Conservation (phyloP, 352 stramenopile genomes). For the Aphanomyces cochlioides region DNA sequence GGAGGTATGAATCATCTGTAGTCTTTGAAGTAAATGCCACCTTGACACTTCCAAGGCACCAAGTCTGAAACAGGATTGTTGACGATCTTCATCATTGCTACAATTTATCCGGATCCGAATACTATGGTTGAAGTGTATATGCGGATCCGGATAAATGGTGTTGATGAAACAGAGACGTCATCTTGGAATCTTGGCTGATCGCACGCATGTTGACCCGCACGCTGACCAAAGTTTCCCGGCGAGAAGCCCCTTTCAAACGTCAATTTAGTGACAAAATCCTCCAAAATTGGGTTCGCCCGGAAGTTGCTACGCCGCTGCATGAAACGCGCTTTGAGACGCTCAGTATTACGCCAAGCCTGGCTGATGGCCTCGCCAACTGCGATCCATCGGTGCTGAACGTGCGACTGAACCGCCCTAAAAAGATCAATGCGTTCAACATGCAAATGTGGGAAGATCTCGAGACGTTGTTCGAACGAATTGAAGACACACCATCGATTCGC, state of each 20-base stretch:
- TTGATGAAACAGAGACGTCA: conserved; percentile 8
- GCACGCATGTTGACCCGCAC: not conserved
- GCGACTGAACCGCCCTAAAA: conserved; percentile 75
- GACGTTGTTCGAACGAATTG: conserved; percentile 60
- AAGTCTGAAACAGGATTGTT: too few species aligned
- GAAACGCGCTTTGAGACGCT: conserved; percentile 23
- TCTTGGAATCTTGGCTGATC: not conserved
- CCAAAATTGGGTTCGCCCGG: not conserved
- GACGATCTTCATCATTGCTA: too few species aligned
- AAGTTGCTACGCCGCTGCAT: conserved; percentile 20
- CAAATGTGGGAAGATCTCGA: conserved; percentile 83
- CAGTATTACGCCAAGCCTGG: conserved; percentile 15
- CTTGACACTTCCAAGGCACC: too few species aligned
- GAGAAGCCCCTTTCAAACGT: not conserved
- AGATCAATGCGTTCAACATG: conserved; percentile 88
- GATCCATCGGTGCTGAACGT: conserved; percentile 55
- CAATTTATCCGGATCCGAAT: too few species aligned
- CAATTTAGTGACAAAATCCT: conserved; percentile 4
- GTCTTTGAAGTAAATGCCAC: too few species aligned
- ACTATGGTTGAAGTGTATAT: too few species aligned
- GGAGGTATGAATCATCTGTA: too few species aligned
- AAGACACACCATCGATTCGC: conserved; percentile 60
- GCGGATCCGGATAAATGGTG: conserved; percentile 15
- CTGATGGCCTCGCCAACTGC: conserved; percentile 31
- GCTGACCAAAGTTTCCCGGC: not conserved